Conservation (phyloP, 768 basidiomycete species). For the Xerocomus spinulosus region DNA sequence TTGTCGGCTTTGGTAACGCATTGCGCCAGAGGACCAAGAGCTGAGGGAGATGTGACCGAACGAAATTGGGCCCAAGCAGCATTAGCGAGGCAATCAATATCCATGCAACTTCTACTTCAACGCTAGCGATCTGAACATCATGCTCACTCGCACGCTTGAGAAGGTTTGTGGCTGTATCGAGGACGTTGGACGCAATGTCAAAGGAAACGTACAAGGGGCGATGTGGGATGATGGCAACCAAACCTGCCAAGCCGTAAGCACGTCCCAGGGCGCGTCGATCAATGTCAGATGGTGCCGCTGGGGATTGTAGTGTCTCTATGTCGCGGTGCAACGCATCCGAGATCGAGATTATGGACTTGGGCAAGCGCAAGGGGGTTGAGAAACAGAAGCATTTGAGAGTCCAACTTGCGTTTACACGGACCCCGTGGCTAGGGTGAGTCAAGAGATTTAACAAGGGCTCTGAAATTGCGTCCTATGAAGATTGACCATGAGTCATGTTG, state of each 20-base stretch:
- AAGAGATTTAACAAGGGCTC: slow-evolving; percentile 84
- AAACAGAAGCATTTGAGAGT: slow-evolving; percentile 87
- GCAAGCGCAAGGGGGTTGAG: slow-evolving; percentile 79
- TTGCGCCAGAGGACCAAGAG: slow-evolving; percentile 96
- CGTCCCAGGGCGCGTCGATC: slow-evolving; percentile 75
- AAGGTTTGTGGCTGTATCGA: slow-evolving; percentile 86
- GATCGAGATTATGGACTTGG: slow-evolving; percentile 71
- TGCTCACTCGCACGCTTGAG: slow-evolving; percentile 91
- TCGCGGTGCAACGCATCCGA: slow-evolving; percentile 84
- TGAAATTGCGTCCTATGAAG: slow-evolving; percentile 65
- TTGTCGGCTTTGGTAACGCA: slow-evolving; percentile 90
- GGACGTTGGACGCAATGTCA: slow-evolving; percentile 84
- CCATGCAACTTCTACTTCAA: slow-evolving; percentile 95
- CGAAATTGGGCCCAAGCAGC: slow-evolving; percentile 90
- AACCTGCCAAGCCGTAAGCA: slow-evolving; percentile 83
- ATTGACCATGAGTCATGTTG: not conserved
- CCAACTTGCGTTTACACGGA: slow-evolving; percentile 85
- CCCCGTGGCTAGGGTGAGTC: slow-evolving; percentile 80
- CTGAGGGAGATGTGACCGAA: slow-evolving; percentile 89
- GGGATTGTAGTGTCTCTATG: slow-evolving; percentile 65
- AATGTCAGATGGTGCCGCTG: slow-evolving; percentile 67
- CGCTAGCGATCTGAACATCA: slow-evolving; percentile 71
- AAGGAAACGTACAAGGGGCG: slow-evolving; percentile 92
- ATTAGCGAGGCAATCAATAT: slow-evolving; percentile 85
- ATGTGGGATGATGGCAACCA: slow-evolving; percentile 81